These are phyloP conservation scores for Gentiana dahurica DNA, from an alignment of 257 asterid species.

Conservation along the genomic window DNA sequence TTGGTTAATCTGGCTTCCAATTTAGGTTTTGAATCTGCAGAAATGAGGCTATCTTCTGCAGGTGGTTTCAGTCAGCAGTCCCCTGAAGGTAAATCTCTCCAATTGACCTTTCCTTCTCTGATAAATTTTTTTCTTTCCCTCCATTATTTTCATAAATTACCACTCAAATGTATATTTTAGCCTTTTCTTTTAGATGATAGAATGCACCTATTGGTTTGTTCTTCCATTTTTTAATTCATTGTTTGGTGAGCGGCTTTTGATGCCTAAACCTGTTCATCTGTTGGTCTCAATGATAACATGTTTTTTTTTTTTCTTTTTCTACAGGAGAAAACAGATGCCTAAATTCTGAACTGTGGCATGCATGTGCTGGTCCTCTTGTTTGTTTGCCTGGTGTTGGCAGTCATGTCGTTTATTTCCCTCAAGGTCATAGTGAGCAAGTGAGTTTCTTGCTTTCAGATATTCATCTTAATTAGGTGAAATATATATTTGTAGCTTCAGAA, in stretches of 20 bases:
- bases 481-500: neutral
- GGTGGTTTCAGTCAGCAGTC: conserved; percentile 37
- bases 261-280: neutral
- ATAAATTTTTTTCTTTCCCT: too few species aligned
- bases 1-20: conserved; percentile 14
- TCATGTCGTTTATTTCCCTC: conserved; percentile 77
- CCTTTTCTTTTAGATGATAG: neutral
- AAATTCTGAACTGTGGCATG: conserved; percentile 88
- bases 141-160: too few species aligned
- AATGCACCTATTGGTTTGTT: too few species aligned
- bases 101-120: conserved; percentile 3
- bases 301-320: neutral
- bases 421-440: conserved; percentile 82
- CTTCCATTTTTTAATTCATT: neutral
- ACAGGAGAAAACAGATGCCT: conserved; percentile 47
- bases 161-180: neutral
- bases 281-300: too few species aligned
- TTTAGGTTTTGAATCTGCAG: conserved; percentile 23
- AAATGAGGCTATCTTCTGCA: conserved; percentile 47
- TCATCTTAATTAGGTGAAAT: neutral
- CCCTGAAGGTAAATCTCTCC: conserved; percentile 43
- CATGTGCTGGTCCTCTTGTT: conserved; percentile 93
- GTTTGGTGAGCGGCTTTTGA: neutral
- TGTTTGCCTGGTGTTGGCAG: conserved; percentile 73
- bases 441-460: conserved; percentile 5